Conservation (phyloP, 768 basidiomycete genomes). For the Hebeloma cylindrosporum region DNA sequence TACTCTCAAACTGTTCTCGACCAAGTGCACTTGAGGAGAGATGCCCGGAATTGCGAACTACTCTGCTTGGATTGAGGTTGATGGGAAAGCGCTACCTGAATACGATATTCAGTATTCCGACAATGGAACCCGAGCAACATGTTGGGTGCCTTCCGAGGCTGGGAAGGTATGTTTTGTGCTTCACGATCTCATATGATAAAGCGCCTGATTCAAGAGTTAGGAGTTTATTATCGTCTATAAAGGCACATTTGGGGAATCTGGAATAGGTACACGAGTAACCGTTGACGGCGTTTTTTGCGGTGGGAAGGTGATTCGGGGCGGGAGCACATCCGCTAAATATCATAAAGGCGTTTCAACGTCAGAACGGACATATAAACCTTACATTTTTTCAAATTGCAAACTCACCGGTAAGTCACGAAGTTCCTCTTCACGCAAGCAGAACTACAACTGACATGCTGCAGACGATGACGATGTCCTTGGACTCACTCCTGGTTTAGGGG, state of each 20-base stretch:
- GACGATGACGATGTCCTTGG: slow-evolving; percentile 14
- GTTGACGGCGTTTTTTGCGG: slow-evolving; percentile 7
- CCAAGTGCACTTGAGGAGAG: too few species aligned
- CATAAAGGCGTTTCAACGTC: slow-evolving; percentile 8
- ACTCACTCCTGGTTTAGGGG: slow-evolving; percentile 6
- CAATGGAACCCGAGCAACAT: slow-evolving; percentile 21
- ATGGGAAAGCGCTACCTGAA: slow-evolving; percentile 18
- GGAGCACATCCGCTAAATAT: not conserved
- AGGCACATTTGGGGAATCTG: not conserved
- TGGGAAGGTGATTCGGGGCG: slow-evolving; percentile 1
- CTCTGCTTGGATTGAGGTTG: slow-evolving; percentile 20
- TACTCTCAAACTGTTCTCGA: too few species aligned
- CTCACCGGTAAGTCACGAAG: slow-evolving; percentile 9
- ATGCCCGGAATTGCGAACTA: slow-evolving; percentile 8
- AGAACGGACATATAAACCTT: not conserved
- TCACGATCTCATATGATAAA: not conserved
- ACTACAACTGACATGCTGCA: not conserved
- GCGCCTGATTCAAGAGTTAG: slow-evolving; percentile 2
- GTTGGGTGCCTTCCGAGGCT: slow-evolving; percentile 29
- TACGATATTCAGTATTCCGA: slow-evolving; percentile 16
- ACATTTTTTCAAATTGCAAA: slow-evolving; percentile 12
- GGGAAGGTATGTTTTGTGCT: slow-evolving; percentile 12
- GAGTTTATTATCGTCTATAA: slow-evolving; percentile 7
- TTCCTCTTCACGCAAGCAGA: not conserved
- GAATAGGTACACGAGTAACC: slow-evolving; percentile 3